A percentile compares a stretch with the other conserved stretches of the same genome.
Evolutionary conservation across 2,329 filamentous ascomycete genomes (phyloP).

Genomic region (Hortaea sp.): DNA sequence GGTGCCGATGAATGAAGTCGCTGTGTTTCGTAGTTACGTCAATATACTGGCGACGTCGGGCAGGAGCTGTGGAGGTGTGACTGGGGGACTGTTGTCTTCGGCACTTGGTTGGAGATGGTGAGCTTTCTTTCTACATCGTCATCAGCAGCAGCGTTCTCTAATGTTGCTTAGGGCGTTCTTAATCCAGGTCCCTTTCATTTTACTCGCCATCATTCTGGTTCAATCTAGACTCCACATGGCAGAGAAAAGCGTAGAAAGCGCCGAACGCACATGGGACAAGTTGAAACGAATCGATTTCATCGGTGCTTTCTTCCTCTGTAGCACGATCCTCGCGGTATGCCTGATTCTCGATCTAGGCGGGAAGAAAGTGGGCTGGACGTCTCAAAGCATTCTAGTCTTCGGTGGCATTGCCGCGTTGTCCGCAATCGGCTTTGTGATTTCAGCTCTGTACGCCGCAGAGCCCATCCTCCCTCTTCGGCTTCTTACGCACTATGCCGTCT

Average conservation of each 20-base stretch:
- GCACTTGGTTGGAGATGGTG: conserved; percentile 57
- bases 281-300: conserved; percentile 50
- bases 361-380: conserved; percentile 30
- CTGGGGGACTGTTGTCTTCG: conserved; percentile 53
- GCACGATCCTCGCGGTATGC: conserved; percentile 35
- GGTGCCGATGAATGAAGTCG: conserved; percentile 40
- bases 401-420: conserved; percentile 3
- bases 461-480: conserved; percentile 51
- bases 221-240: conserved; percentile 18
- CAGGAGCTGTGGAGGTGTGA: conserved; percentile 41
- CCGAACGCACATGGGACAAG: conserved; percentile 22
- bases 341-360: conserved; percentile 42
- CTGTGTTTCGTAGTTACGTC: conserved; percentile 40
- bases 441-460: conserved; percentile 13
- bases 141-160: no score
- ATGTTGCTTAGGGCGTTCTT: conserved; percentile 41
- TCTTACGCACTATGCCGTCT: conserved; percentile 41
- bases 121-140: conserved; percentile 4
- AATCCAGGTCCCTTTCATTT: conserved; percentile 46
- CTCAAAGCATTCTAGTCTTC: conserved; percentile 21
- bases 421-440: conserved; percentile 11
- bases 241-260: conserved; percentile 7
- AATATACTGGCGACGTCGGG: conserved; percentile 43
- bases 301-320: conserved; percentile 40
- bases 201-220: conserved; percentile 41